Conservation (phyloP, 2,329 filamentous ascomycete species). For the Ceratocystis eucalypticola region DNA sequence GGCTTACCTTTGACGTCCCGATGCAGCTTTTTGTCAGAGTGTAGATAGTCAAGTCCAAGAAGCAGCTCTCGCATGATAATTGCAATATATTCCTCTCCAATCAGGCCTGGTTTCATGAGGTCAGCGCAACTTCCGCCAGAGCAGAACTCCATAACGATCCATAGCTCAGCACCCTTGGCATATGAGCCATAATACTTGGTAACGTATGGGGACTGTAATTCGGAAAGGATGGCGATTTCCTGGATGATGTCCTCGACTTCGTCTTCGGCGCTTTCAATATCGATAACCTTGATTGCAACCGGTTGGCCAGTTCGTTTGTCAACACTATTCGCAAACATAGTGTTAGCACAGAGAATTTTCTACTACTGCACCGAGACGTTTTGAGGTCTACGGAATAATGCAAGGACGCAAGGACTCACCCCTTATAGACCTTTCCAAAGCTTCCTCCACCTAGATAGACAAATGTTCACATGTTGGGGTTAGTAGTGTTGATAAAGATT, state of each 20-base stretch:
- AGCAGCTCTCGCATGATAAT: conserved; percentile 88
- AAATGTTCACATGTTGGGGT: conserved; percentile 21
- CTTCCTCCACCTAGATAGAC: conserved; percentile 65
- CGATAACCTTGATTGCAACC: conserved; percentile 96
- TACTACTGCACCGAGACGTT: too few relatives aligned
- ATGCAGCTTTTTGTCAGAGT: conserved; percentile 90
- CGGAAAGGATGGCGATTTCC: conserved; percentile 93
- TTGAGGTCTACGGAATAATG: too few relatives aligned
- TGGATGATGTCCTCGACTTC: conserved; percentile 99
- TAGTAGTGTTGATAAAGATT: conserved; percentile 20
- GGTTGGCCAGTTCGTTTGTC: conserved; percentile 87
- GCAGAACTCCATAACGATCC: conserved; percentile 99
- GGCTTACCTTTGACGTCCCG: conserved; percentile 77
- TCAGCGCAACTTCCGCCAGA: conserved; percentile 93
- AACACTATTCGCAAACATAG: conserved; percentile 41
- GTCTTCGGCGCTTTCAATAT: conserved; percentile 97
- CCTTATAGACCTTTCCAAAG: conserved; percentile 98
- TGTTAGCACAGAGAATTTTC: too few relatives aligned
- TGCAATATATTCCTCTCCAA: conserved; percentile 90
- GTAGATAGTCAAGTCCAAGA: conserved; percentile 80
- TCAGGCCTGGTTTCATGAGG: conserved; percentile 81
- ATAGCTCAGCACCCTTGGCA: conserved; percentile 86
- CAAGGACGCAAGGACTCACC: conserved; percentile 37
- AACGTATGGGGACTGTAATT: conserved; percentile 88
- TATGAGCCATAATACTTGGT: conserved; percentile 98